Evolutionary conservation across 2,329 filamentous ascomycete genomes (phyloP), one percentile per base, ranked within the genome.

Genomic region (Aspergillus terreus): DNA sequence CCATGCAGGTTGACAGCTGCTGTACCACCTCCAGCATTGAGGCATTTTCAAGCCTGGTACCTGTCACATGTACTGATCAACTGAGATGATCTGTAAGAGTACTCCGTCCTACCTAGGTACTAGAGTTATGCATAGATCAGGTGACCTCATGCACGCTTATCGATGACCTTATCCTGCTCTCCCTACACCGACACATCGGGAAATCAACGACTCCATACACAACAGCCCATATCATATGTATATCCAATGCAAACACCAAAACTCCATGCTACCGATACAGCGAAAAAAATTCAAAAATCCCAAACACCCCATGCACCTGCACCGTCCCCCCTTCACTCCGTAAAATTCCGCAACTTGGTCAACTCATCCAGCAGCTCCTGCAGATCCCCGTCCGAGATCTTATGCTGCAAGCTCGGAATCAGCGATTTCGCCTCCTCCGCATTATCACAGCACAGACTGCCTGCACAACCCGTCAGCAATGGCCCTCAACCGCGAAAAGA

Each of bases 401-500:
- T 99, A 71, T 91, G 86, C 62, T 85, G 81, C 46, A 99, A 71
- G 60, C 82, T 96, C 1, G 94, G 95, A 57, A 99, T 95, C 52
- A 99, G 80, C 7, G 90, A 96, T 76, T 96, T 96, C 54, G 94
- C 94, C 75, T 99, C 95, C 68, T 99, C 94, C 52, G 90, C 87
- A 42, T 85, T 87, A 64, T 95, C 92, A 69, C 92, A 96, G 72
- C 91, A 96, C 36, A 99, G 78, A 30, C 90, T 95, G 32, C 91
- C 92, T 95, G 65, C 60, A 55, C 49, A 30, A 23, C 23, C 9
- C 7, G 27, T 30, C 27, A 30, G 27, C 27, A 30, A 23, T 23
- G 23, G 6, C 6, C 23, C 4, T 23, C 23, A 23, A 23, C 4
- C 23, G 23, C 21, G 42, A 15, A 30, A 47, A 44, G 47, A 25